Evolutionary conservation across 2,329 filamentous ascomycete genomes (phyloP).

Genomic region (Paecilomyces dactylethromorphus): DNA sequence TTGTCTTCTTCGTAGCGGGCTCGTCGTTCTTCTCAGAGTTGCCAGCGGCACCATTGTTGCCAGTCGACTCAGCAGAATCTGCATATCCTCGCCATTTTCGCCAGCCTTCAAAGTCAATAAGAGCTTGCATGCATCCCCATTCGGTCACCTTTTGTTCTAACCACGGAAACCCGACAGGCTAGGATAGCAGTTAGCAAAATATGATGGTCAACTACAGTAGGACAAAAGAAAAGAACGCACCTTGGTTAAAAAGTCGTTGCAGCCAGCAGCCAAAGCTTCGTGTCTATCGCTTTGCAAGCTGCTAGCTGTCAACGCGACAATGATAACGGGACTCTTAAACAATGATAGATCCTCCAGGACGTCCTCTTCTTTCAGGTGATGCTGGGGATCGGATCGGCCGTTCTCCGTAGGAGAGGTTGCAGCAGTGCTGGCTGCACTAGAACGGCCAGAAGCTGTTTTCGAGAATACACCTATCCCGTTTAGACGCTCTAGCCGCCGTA

Average conservation of each 20-base stretch:
- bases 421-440: slow-evolving; percentile 30
- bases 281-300: slow-evolving; percentile 92
- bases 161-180: slow-evolving; percentile 98
- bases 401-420: slow-evolving; percentile 12
- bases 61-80: slow-evolving; percentile 14
- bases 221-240: slow-evolving; percentile 43
- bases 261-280: slow-evolving; percentile 88
- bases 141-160: slow-evolving; percentile 96
- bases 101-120: slow-evolving; percentile 98
- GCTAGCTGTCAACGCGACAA: slow-evolving; percentile 91
- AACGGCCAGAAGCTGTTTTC: slow-evolving; percentile 53
- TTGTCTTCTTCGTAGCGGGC: background rate
- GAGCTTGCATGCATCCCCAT: slow-evolving; percentile 99
- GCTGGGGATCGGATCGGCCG: slow-evolving; percentile 10
- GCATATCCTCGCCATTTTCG: slow-evolving; percentile 88
- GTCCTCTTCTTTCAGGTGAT: slow-evolving; percentile 29
- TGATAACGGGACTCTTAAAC: slow-evolving; percentile 96
- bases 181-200: slow-evolving; percentile 6
- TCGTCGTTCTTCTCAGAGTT: slow-evolving; percentile 12
- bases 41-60: slow-evolving; percentile 11
- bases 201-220: slow-evolving; percentile 1
- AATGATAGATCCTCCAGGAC: slow-evolving; percentile 39
- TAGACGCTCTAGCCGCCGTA: slow-evolving; percentile 77
- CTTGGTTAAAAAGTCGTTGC: slow-evolving; percentile 98
- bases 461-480: slow-evolving; percentile 91